Percentiles rank a stretch among this genome's conserved stretches.
Evolutionary conservation across 495 filamentous ascomycete species (phyloP).

Genomic region (Neurospora sp.): DNA sequence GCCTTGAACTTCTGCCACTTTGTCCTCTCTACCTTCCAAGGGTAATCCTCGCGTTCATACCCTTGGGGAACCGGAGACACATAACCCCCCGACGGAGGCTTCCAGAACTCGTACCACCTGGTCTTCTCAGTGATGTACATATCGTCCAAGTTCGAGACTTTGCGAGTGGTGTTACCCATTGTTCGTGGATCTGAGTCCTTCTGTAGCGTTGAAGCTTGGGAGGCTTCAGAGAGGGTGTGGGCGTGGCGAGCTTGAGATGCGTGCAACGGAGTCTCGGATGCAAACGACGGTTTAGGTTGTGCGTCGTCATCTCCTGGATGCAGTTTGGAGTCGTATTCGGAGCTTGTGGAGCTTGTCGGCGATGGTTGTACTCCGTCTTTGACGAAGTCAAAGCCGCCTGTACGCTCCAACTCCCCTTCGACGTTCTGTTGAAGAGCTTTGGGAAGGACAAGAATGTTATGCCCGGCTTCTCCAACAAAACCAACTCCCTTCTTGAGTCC

Average conservation of each 20-base stretch:
- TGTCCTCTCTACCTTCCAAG: conserved; percentile 30
- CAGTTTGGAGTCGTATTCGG: conserved; percentile 9
- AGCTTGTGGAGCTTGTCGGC: conserved; percentile 14
- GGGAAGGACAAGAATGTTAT: neutral
- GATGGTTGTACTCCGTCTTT: conserved; percentile 7
- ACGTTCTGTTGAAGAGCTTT: conserved; percentile 53
- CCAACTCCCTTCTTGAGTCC: conserved; percentile 34
- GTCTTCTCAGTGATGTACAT: conserved; percentile 33
- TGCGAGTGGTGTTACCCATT: conserved; percentile 36
- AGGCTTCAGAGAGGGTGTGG: conserved; percentile 23
- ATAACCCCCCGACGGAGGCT: conserved; percentile 41
- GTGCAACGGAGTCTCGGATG: conserved; percentile 18
- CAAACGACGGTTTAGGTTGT: conserved; percentile 22
- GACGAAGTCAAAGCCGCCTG: conserved; percentile 43
- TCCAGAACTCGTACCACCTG: conserved; percentile 46
- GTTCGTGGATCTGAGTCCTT: conserved; percentile 20
- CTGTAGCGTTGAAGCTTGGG: conserved; percentile 24
- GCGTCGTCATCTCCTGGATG: conserved; percentile 11
- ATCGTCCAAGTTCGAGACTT: conserved; percentile 30
- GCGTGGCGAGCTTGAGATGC: conserved; percentile 19
- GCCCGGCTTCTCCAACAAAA: conserved; percentile 33
- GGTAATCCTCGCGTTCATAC: conserved; percentile 30
- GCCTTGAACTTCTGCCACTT: conserved; percentile 37
- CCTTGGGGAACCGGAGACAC: conserved; percentile 43
- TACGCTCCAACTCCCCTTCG: conserved; percentile 44